A percentile compares a stretch with the other conserved stretches of the same genome.
Evolutionary conservation across 1,139 yeast genomes (phyloP).

Genomic region (Scheffersomyces illinoinensis): DNA sequence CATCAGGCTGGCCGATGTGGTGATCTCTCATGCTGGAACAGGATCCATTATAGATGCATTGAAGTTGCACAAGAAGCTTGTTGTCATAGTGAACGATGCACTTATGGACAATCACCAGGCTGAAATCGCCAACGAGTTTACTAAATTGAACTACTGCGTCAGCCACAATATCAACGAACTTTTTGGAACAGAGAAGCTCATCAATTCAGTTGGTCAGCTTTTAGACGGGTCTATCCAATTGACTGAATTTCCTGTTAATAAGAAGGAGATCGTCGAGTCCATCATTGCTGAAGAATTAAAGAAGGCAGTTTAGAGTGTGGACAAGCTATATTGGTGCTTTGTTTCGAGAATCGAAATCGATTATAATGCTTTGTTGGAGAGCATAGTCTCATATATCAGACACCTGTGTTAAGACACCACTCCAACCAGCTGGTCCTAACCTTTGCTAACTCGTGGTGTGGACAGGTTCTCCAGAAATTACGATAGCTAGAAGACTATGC

Average conservation of each 20-base stretch:
- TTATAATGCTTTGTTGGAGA: background rate
- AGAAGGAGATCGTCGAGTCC: conserved; percentile 4
- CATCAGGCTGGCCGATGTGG: conserved; percentile 50
- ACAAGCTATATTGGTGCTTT: background rate
- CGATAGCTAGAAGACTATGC: background rate
- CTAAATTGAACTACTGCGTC: conserved; percentile 15
- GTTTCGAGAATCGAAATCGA: background rate
- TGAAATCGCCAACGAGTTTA: conserved; percentile 70
- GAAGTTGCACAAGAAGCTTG: conserved; percentile 53
- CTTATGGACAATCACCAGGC: conserved; percentile 87
- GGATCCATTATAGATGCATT: conserved; percentile 86
- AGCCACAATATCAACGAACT: conserved; percentile 1
- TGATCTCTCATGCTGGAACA: conserved; percentile 91
- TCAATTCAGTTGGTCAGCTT: background rate
- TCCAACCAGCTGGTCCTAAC: background rate
- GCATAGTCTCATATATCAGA: background rate
- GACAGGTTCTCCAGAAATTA: background rate
- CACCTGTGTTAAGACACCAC: background rate
- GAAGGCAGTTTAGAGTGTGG: background rate
- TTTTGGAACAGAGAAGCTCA: background rate
- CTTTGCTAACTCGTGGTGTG: background rate
- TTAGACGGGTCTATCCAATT: conserved; percentile 1
- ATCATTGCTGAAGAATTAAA: conserved; percentile 7
- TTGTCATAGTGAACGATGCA: conserved; percentile 68
- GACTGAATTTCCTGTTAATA: conserved; percentile 5